A percentile compares a stretch with the other conserved stretches of the same genome.
These are phyloP conservation scores for Geotrichum cucujoidarum DNA, from an alignment of 1,139 yeast species.

Conservation along the genomic window DNA sequence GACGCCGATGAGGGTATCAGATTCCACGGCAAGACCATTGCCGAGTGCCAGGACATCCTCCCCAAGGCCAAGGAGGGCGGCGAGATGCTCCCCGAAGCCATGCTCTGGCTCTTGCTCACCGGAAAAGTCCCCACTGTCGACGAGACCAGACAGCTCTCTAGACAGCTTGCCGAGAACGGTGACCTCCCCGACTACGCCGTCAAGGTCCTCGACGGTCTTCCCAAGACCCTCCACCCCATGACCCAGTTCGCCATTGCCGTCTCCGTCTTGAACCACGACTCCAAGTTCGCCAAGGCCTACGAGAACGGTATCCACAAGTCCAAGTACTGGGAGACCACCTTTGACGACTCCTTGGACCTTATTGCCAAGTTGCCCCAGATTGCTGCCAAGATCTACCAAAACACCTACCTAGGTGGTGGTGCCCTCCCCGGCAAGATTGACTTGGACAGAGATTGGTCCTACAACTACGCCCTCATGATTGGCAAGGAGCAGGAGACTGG, in stretches of 20 bases:
- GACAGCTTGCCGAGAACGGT: slow-evolving; percentile 82
- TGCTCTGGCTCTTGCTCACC: slow-evolving; percentile 86
- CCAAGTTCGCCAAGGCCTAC: slow-evolving; percentile 86
- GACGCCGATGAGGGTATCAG: slow-evolving; percentile 52
- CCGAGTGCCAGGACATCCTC: slow-evolving; percentile 44
- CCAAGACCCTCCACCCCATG: slow-evolving; percentile 91
- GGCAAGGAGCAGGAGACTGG: slow-evolving; percentile 78
- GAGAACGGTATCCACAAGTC: slow-evolving; percentile 82
- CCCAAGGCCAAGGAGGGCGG: slow-evolving; percentile 52
- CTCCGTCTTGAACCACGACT: slow-evolving; percentile 85
- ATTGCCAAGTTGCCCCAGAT: slow-evolving; percentile 89
- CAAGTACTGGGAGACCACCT: slow-evolving; percentile 89
- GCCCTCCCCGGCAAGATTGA: slow-evolving; percentile 57
- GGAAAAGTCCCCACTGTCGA: slow-evolving; percentile 80
- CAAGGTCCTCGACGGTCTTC: slow-evolving; percentile 76
- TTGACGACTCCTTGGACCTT: slow-evolving; percentile 82
- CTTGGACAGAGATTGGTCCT: slow-evolving; percentile 80
- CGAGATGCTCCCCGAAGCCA: slow-evolving; percentile 68
- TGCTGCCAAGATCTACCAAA: slow-evolving; percentile 92
- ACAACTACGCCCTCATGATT: slow-evolving; percentile 77
- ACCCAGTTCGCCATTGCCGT: slow-evolving; percentile 93
- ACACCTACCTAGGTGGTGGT: slow-evolving; percentile 74
- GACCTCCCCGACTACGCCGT: slow-evolving; percentile 78
- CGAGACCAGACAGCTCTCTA: slow-evolving; percentile 70
- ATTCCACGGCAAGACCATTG: slow-evolving; percentile 51